phyloP scores from a whole-genome alignment of 192 early-diverging fungal genomes.

The Linnemannia schmuckeri region DNA sequence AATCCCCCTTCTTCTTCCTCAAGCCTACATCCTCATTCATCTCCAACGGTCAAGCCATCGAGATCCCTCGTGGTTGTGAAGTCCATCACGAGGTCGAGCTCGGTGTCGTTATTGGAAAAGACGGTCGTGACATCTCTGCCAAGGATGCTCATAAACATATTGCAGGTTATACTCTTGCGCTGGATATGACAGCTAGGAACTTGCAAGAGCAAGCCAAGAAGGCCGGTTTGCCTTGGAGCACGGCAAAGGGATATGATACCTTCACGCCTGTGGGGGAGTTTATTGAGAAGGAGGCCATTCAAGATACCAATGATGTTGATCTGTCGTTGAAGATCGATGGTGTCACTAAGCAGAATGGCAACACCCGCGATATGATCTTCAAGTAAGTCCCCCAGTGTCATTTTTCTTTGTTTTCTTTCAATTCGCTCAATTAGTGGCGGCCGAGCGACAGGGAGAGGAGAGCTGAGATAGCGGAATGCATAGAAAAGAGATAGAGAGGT shows the following conservation, averaged over 20 bases:
- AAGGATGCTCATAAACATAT: slow-evolving; percentile 74
- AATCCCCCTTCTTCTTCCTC: slow-evolving; percentile 91
- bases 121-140: slow-evolving; percentile 78
- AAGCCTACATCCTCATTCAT: slow-evolving; percentile 92
- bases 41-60: slow-evolving; percentile 74
- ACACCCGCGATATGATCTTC: slow-evolving; percentile 94
- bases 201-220: slow-evolving; percentile 88
- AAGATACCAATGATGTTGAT: slow-evolving; percentile 80
- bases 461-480: no score
- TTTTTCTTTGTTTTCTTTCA: neutral
- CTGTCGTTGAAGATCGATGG: slow-evolving; percentile 86
- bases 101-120: slow-evolving; percentile 89
- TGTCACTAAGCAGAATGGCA: slow-evolving; percentile 83
- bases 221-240: slow-evolving; percentile 88
- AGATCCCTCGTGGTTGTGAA: slow-evolving; percentile 80
- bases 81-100: slow-evolving; percentile 97
- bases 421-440: neutral
- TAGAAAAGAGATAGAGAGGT: neutral
- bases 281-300: slow-evolving; percentile 76
- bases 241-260: slow-evolving; percentile 95
- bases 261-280: slow-evolving; percentile 93
- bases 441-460: neutral
- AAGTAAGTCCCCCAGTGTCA: slow-evolving; percentile 62
- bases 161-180: slow-evolving; percentile 85
- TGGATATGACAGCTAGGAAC: slow-evolving; percentile 95